A percentile compares a stretch with the other conserved stretches of the same genome.
Evolutionary conservation across 306 rosid species (phyloP).

Genomic region (Corylus heterophylla): DNA sequence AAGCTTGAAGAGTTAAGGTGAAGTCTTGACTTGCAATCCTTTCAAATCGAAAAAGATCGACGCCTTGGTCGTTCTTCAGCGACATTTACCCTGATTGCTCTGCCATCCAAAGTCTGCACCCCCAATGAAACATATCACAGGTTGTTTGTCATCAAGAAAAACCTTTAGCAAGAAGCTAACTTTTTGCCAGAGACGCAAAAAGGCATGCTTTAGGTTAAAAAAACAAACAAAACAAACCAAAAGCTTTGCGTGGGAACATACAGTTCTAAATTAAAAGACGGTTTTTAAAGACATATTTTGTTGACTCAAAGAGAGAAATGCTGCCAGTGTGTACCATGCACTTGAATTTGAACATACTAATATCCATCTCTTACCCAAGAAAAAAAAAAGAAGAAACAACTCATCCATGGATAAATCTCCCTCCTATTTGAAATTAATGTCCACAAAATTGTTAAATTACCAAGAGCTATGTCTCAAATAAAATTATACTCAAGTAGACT

Average conservation of each 20-base stretch:
- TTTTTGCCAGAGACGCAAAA: background rate
- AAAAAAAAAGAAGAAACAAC: background rate
- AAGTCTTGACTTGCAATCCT: background rate
- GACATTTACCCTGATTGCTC: constrained; percentile 83
- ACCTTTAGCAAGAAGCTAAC: background rate
- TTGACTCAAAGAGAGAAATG: background rate
- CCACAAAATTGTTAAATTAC: background rate
- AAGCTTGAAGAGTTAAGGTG: constrained; percentile 15
- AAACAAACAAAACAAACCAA: background rate
- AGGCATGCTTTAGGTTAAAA: background rate
- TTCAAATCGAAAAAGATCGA: constrained; percentile 26
- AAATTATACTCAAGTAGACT: background rate
- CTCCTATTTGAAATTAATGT: background rate
- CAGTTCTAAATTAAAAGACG: background rate
- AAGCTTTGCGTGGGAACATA: background rate
- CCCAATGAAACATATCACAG: constrained; percentile 18
- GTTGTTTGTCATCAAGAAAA: background rate
- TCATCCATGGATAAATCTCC: background rate
- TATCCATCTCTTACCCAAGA: background rate
- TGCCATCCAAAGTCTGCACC: constrained; percentile 77
- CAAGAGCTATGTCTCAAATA: background rate
- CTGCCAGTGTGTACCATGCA: background rate
- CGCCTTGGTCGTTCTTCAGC: constrained; percentile 88
- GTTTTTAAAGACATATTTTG: too few species aligned
- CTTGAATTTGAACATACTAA: background rate